phyloP scores from a whole-genome alignment of 768 basidiomycete genomes.

The Calocera viscosa region DNA sequence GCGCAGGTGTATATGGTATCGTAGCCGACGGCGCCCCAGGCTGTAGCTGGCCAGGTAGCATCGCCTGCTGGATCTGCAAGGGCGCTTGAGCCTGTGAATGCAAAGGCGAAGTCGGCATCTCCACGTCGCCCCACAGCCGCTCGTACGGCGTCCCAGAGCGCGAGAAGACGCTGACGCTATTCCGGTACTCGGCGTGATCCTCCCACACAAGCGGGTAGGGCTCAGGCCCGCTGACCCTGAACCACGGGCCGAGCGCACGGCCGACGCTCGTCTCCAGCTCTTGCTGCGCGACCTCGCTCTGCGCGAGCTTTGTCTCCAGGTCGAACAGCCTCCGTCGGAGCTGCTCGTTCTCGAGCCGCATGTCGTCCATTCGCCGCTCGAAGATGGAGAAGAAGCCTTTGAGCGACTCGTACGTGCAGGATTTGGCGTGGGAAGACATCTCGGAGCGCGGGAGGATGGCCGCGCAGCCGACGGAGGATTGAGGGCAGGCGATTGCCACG shows the following conservation, averaged over 20 bases:
- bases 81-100: background rate
- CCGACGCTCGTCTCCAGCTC: slow-evolving; percentile 45
- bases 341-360: slow-evolving; percentile 44
- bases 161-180: background rate
- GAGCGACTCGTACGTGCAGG: slow-evolving; percentile 49
- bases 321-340: slow-evolving; percentile 47
- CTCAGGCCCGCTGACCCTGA: slow-evolving; percentile 26
- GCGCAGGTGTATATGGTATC: background rate
- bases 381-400: slow-evolving; percentile 46
- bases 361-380: slow-evolving; percentile 19
- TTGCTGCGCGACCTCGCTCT: slow-evolving; percentile 31
- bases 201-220: slow-evolving; percentile 6
- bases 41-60: background rate
- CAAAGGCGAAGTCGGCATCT: background rate
- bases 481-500: slow-evolving; percentile 33
- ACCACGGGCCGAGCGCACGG: slow-evolving; percentile 55
- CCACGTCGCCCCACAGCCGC: background rate
- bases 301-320: slow-evolving; percentile 41
- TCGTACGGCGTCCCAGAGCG: slow-evolving; percentile 5
- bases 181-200: background rate
- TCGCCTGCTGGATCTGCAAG: background rate
- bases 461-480: slow-evolving; percentile 40
- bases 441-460: slow-evolving; percentile 39
- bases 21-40: background rate
- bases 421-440: slow-evolving; percentile 30